These are phyloP conservation scores for Macroventuria anomochaeta DNA, from an alignment of 2,329 filamentous ascomycete species.

Conservation along the genomic window DNA sequence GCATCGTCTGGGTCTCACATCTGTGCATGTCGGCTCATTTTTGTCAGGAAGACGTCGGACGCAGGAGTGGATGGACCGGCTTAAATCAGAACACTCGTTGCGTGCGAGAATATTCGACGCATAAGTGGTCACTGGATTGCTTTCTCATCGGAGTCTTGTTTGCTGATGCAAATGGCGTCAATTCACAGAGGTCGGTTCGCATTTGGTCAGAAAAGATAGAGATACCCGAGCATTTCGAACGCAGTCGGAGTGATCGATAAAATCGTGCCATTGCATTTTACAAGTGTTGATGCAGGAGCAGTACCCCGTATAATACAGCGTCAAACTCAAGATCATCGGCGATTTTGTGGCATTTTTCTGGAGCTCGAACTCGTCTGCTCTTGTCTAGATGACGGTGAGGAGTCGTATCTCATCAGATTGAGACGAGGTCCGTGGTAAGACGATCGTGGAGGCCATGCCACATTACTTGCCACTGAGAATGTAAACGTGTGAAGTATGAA, in stretches of 20 bases:
- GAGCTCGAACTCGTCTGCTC: background rate
- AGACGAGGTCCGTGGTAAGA: background rate
- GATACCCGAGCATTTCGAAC: slow-evolving; percentile 5
- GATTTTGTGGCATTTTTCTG: background rate
- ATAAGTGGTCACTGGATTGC: slow-evolving; percentile 7
- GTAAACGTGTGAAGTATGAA: too few relatives aligned
- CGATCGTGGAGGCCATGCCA: too few relatives aligned
- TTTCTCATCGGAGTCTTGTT: slow-evolving; percentile 5
- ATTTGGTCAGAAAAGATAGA: background rate
- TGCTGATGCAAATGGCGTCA: slow-evolving; percentile 10
- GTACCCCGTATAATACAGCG: slow-evolving; percentile 14
- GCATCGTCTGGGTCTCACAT: too few relatives aligned
- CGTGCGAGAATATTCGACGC: slow-evolving; percentile 1
- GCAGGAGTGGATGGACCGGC: background rate
- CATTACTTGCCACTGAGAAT: too few relatives aligned
- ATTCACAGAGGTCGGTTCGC: background rate
- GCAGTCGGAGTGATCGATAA: background rate
- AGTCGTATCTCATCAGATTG: slow-evolving; percentile 1
- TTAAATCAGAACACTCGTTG: slow-evolving; percentile 3
- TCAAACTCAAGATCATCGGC: background rate
- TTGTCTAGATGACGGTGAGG: background rate
- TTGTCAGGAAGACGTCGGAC: background rate
- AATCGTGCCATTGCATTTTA: slow-evolving; percentile 1
- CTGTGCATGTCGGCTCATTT: background rate
- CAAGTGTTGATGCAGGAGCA: background rate